These are phyloP conservation scores for Plasmodium cynomolgi DNA, from an alignment of 169 alveolate genomes.

Conservation along the genomic window DNA sequence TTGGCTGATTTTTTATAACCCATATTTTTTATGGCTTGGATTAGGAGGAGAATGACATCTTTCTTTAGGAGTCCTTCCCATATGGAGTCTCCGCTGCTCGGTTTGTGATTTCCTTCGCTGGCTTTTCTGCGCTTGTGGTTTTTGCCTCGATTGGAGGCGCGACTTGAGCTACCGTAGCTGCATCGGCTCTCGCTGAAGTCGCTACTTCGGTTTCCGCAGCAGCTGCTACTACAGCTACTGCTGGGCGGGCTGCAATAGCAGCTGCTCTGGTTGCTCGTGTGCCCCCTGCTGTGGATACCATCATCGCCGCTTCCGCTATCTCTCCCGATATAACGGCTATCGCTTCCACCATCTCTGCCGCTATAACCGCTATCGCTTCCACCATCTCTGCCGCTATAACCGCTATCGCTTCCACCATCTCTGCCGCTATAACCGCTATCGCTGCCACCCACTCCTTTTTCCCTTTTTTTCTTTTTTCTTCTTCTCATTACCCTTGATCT, in stretches of 20 bases:
- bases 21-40: slow-evolving; percentile 67
- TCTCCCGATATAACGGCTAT: neutral
- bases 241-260: neutral
- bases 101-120: neutral
- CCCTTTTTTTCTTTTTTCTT: neutral
- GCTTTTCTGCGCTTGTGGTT: neutral
- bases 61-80: slow-evolving; percentile 68
- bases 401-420: neutral
- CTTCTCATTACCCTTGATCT: neutral
- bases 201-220: neutral
- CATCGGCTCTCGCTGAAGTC: neutral
- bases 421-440: neutral
- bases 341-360: neutral
- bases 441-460: neutral
- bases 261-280: neutral
- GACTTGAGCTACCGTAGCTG: neutral
- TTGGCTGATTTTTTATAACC: slow-evolving; percentile 73
- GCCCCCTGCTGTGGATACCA: neutral
- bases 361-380: neutral
- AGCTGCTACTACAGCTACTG: neutral
- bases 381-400: neutral
- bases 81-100: neutral
- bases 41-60: slow-evolving; percentile 41
- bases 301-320: neutral
- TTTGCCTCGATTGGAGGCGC: neutral